These are phyloP conservation scores for Teunomyces funiuensis DNA, from an alignment of 805 yeast species.

Conservation along the genomic window DNA sequence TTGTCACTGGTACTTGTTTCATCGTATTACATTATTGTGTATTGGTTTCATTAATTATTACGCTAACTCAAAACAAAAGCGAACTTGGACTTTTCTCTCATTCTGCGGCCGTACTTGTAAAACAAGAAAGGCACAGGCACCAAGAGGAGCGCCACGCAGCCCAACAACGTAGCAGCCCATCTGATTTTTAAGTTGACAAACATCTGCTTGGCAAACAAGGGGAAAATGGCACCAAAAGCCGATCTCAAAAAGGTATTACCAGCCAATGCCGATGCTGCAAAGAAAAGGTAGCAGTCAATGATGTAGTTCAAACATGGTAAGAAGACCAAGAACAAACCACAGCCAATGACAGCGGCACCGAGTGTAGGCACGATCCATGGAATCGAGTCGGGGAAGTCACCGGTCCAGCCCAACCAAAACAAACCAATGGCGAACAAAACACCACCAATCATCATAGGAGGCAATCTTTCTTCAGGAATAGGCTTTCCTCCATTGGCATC, in stretches of 20 bases:
- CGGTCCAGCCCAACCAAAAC: slow-evolving; percentile 88
- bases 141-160: slow-evolving; percentile 49
- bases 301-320: slow-evolving; percentile 60
- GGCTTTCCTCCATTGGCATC: slow-evolving; percentile 45
- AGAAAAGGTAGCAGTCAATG: slow-evolving; percentile 57
- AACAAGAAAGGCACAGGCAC: slow-evolving; percentile 59
- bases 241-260: slow-evolving; percentile 63
- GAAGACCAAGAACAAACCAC: slow-evolving; percentile 56
- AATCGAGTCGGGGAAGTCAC: slow-evolving; percentile 65
- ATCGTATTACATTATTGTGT: background rate
- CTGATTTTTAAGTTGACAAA: slow-evolving; percentile 48
- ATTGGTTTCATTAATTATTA: background rate
- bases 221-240: slow-evolving; percentile 60
- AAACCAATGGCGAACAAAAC: slow-evolving; percentile 73
- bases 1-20: too few relatives aligned
- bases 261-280: slow-evolving; percentile 65
- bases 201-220: slow-evolving; percentile 56
- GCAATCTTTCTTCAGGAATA: slow-evolving; percentile 78
- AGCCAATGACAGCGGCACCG: slow-evolving; percentile 42
- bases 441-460: slow-evolving; percentile 73
- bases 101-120: slow-evolving; percentile 43
- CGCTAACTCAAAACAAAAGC: slow-evolving; percentile 12
- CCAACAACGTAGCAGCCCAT: slow-evolving; percentile 58
- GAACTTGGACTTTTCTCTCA: slow-evolving; percentile 19
- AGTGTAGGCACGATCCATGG: slow-evolving; percentile 74